Evolutionary conservation across 768 basidiomycete genomes (phyloP), one percentile per base, ranked within the genome.

Genomic region (Naganishia antarctica): DNA sequence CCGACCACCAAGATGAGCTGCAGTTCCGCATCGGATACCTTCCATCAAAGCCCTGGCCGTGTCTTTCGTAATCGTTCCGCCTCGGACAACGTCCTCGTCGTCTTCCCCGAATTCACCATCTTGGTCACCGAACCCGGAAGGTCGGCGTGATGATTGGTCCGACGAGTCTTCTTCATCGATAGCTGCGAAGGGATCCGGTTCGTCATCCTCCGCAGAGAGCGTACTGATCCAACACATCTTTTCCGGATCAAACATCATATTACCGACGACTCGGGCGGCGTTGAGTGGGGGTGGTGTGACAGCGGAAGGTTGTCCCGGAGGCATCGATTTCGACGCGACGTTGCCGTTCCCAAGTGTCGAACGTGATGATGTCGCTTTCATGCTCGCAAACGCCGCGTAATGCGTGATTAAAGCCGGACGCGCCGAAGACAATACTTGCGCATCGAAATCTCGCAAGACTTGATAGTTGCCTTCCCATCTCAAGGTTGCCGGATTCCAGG

Each of bases 391-490:
- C 16, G 57, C 51, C 0, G 89, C 89, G 61, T 91, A 83, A 70
- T 94, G 92, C 0, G 93, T 91, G 74, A 99, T 99, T 60, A 99
- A 84, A 16, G 94, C 94, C 7, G 94, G 94, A 28, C 94, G 87
- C 29, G 70, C 68, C 15, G 87, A 87, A 3, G 91, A 90, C 13
- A 87, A 86, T 49, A 89, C 83, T 16, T 83, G 86, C 18, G 80
- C 79, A 57, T 98, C 94, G 75, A 98, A 99, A 61, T 91, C 92
- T 64, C 88, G 86, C 31, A 97, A 82, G 16, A 85, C 84, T 64
- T 88, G 86, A 68, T 99, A 94, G 76, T 99, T 98, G 59, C 94
- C 94, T 81, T 99, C 94, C 94, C 94, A 99, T 37, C 90, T 87
- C 16, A 89, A 83, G 1, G 85, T 86, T 18, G 79, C 80, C 43